phyloP scores from a whole-genome alignment of 1,284 basidiomycete species.

The Ceratobasidium sp. region DNA sequence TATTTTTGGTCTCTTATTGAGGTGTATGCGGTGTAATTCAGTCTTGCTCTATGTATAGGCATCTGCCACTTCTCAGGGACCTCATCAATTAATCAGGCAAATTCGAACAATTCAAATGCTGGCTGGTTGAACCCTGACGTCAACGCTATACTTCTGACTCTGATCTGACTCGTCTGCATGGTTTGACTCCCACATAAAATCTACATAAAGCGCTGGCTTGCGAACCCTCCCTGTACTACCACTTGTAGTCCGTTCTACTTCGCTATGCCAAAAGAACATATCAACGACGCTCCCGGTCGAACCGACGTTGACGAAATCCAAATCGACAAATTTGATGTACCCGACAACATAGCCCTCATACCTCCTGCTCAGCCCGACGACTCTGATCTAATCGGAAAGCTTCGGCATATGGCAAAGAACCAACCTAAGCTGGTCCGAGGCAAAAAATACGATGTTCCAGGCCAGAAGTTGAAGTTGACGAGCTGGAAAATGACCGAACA shows the following conservation, averaged over 20 bases:
- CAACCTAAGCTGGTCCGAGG: constrained; percentile 73
- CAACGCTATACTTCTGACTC: background rate
- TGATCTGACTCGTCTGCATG: constrained; percentile 15
- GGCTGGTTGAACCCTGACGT: background rate
- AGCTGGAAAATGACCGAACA: constrained; percentile 98
- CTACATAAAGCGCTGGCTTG: background rate
- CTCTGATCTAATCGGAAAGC: constrained; percentile 67
- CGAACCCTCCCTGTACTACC: background rate
- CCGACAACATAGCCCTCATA: background rate
- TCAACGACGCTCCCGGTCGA: background rate
- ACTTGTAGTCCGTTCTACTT: background rate
- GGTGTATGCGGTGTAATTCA: too few species aligned
- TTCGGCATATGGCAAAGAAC: constrained; percentile 67
- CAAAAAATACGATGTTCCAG: constrained; percentile 70
- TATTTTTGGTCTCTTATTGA: too few species aligned
- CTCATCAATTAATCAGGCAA: background rate
- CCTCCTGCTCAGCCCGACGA: constrained; percentile 30
- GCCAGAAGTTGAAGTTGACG: constrained; percentile 68
- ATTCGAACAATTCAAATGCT: background rate
- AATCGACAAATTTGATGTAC: constrained; percentile 18
- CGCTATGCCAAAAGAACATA: constrained; percentile 5
- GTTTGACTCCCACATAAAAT: background rate
- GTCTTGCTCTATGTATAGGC: too few species aligned
- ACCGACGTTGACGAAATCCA: constrained; percentile 35
- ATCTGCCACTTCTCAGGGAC: too few species aligned